Conservation (phyloP, 129 eudicot genomes). For the Gnaphalium uliginosum region DNA sequence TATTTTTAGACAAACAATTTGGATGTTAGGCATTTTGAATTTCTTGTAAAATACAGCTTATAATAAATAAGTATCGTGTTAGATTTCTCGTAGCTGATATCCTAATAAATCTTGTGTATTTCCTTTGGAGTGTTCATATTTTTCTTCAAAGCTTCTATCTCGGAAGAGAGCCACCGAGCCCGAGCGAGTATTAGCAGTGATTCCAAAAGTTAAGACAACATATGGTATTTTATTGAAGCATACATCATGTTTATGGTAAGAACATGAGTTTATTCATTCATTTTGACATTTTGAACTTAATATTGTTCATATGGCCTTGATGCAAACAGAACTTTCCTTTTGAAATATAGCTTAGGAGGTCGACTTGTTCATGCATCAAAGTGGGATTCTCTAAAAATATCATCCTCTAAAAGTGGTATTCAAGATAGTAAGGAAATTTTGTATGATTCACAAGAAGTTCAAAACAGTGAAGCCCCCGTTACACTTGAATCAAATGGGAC, state of each 20-base stretch:
- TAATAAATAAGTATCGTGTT: not conserved
- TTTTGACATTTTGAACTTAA: not conserved
- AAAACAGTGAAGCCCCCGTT: not conserved
- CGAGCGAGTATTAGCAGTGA: not conserved
- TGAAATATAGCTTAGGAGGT: not conserved
- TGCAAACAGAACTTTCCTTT: not conserved
- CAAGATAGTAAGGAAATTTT: conserved; percentile 1
- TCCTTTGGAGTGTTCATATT: not conserved
- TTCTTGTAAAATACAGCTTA: not conserved
- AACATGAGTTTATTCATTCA: not conserved
- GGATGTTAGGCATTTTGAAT: not conserved
- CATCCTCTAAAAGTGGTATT: conserved; percentile 12
- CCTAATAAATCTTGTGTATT: not conserved
- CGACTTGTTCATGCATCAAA: conserved; percentile 1
- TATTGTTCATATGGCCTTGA: not conserved
- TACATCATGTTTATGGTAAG: conserved; percentile 8
- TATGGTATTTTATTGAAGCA: not conserved
- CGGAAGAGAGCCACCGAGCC: not conserved
- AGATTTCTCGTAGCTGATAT: not conserved
- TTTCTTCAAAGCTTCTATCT: not conserved
- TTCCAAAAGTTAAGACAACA: not conserved
- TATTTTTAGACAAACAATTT: not conserved
- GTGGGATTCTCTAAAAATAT: not conserved
- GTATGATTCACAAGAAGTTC: not conserved
- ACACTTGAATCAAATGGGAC: conserved; percentile 10